phyloP scores from a whole-genome alignment of 2,329 filamentous ascomycete species.

The Xylariaceae sp. region DNA sequence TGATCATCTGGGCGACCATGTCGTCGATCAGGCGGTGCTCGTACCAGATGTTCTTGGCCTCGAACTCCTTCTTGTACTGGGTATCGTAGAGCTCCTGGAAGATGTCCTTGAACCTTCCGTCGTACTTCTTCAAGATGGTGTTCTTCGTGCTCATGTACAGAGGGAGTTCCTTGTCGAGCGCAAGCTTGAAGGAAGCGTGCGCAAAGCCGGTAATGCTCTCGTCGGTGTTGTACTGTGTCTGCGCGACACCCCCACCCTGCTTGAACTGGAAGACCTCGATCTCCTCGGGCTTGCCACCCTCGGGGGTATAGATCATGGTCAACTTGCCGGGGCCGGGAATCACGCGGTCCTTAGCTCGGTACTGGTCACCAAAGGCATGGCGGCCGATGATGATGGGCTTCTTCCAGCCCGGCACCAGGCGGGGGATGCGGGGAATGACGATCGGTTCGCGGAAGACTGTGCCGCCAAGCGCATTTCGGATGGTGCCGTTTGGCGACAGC shows the following conservation, averaged over 20 bases:
- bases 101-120: conserved; percentile 98
- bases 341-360: conserved; percentile 90
- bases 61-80: conserved; percentile 81
- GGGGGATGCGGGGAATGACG: conserved; percentile 87
- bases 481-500: conserved; percentile 93
- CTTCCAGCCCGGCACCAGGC: conserved; percentile 94
- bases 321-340: conserved; percentile 79
- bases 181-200: conserved; percentile 94
- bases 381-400: conserved; percentile 98
- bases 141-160: conserved; percentile 99
- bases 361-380: conserved; percentile 98
- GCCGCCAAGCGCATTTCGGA: conserved; percentile 71
- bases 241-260: conserved; percentile 77
- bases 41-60: conserved; percentile 93
- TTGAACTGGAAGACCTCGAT: conserved; percentile 90
- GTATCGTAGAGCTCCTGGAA: conserved; percentile 95
- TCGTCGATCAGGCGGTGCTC: conserved; percentile 99
- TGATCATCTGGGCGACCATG: conserved; percentile 99
- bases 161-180: conserved; percentile 79
- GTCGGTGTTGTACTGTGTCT: conserved; percentile 98
- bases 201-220: conserved; percentile 94
- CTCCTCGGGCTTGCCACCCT: conserved; percentile 72
- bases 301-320: conserved; percentile 90
- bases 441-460: conserved; percentile 99
- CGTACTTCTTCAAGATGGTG: conserved; percentile 98